Conservation (phyloP, 2,329 filamentous ascomycete species). For the Penicillium sp. region DNA sequence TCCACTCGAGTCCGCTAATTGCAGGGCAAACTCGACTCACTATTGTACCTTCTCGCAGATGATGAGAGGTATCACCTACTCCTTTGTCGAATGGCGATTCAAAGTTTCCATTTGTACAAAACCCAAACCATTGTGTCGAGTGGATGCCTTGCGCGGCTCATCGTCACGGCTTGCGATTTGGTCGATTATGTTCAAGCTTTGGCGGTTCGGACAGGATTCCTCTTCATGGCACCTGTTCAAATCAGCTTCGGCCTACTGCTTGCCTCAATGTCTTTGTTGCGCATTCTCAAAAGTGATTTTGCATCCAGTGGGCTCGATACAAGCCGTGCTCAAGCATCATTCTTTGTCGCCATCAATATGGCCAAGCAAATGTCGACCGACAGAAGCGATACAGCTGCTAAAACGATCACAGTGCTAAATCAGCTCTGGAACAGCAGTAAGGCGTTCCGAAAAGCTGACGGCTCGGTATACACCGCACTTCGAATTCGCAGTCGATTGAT, state of each 20-base stretch:
- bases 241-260: conserved; percentile 33
- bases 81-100: conserved; percentile 35
- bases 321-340: conserved; percentile 33
- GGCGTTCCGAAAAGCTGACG: conserved; percentile 42
- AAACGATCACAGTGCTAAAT: conserved; percentile 35
- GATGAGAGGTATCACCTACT: conserved; percentile 32
- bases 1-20: not conserved
- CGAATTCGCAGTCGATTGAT: conserved; percentile 42
- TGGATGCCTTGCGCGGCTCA: conserved; percentile 27
- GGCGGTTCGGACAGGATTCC: conserved; percentile 17
- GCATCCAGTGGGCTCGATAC: conserved; percentile 33
- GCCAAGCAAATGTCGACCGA: conserved; percentile 40
- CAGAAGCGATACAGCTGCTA: conserved; percentile 36
- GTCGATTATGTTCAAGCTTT: conserved; percentile 32
- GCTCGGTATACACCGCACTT: conserved; percentile 34
- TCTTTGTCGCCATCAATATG: conserved; percentile 41
- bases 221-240: conserved; percentile 30
- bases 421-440: conserved; percentile 44
- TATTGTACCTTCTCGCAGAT: conserved; percentile 19
- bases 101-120: conserved; percentile 40
- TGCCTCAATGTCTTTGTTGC: conserved; percentile 34
- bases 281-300: conserved; percentile 39
- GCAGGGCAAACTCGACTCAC: conserved; percentile 1
- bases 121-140: conserved; percentile 28
- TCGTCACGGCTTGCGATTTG: conserved; percentile 32